Evolutionary conservation across 1,284 basidiomycete genomes (phyloP).

Genomic region (Xanthoconium separans): DNA sequence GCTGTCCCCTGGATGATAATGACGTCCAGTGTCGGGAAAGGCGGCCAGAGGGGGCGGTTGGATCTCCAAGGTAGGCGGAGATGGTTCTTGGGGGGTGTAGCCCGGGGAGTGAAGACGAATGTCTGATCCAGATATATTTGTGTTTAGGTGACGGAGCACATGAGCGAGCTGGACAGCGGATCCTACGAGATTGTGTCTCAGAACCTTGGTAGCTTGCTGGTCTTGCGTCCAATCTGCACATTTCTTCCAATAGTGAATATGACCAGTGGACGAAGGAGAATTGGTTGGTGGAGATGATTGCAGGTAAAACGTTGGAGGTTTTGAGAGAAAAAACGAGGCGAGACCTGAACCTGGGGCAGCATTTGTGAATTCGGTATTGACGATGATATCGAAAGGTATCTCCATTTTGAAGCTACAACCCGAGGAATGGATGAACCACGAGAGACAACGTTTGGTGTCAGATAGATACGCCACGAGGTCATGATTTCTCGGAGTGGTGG

Average conservation of each 20-base stretch:
- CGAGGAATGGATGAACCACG: conserved; percentile 73
- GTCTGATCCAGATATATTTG: conserved; percentile 37
- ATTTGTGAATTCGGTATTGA: conserved; percentile 56
- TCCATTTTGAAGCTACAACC: conserved; percentile 82
- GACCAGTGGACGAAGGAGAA: conserved; percentile 30
- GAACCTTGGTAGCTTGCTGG: conserved; percentile 62
- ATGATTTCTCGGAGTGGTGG: conserved; percentile 50
- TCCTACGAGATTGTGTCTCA: conserved; percentile 67
- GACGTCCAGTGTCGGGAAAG: conserved; percentile 17
- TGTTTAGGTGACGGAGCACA: conserved; percentile 51
- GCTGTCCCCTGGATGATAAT: conserved; percentile 15
- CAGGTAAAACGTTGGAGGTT: conserved; percentile 66
- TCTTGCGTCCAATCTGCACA: conserved; percentile 79
- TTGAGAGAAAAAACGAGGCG: conserved; percentile 61
- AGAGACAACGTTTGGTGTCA: conserved; percentile 60
- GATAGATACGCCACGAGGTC: conserved; percentile 76
- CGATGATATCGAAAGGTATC: conserved; percentile 64
- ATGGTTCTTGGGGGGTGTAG: conserved; percentile 28
- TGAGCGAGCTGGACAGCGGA: conserved; percentile 61
- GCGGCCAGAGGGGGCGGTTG: conserved; percentile 39
- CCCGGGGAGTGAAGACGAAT: conserved; percentile 38
- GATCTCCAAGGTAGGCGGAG: conserved; percentile 38
- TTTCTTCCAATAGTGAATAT: conserved; percentile 54
- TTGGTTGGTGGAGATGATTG: conserved; percentile 41
- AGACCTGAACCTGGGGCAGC: conserved; percentile 54